Conservation (phyloP, 768 basidiomycete species). For the Cyclocybe aegerita region DNA sequence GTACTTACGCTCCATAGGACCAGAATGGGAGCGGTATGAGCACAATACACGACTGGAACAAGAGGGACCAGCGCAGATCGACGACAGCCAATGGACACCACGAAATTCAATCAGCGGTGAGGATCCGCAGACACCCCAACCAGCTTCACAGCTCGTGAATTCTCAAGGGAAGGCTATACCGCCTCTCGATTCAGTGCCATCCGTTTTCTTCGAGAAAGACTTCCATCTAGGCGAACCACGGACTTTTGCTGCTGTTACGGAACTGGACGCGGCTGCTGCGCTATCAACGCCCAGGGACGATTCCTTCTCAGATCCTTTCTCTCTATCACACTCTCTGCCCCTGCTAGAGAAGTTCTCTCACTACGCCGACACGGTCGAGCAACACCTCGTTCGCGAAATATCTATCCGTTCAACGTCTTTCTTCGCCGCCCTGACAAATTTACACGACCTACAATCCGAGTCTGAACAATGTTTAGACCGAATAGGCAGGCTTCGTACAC, state of each 20-base stretch:
- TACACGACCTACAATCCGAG: conserved; percentile 90
- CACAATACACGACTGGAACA: conserved; percentile 38
- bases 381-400: conserved; percentile 93
- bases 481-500: conserved; percentile 67
- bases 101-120: conserved; percentile 21
- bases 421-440: conserved; percentile 93
- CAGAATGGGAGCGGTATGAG: conserved; percentile 80
- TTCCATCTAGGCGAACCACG: conserved; percentile 84
- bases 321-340: conserved; percentile 66
- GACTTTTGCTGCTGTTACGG: conserved; percentile 77
- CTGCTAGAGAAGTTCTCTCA: conserved; percentile 89
- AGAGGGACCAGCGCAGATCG: conserved; percentile 39
- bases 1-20: conserved; percentile 68
- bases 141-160: conserved; percentile 22
- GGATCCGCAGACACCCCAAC: conserved; percentile 12
- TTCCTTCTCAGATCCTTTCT: conserved; percentile 48
- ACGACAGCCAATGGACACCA: conserved; percentile 26
- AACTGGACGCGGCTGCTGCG: conserved; percentile 37
- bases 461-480: conserved; percentile 79
- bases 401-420: conserved; percentile 89
- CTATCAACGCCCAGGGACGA: conserved; percentile 27
- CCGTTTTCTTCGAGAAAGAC: conserved; percentile 72
- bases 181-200: conserved; percentile 72
- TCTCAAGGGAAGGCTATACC: conserved; percentile 52
- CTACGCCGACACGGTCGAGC: conserved; percentile 90